Percentiles rank a stretch among this genome's conserved stretches.
Conservation (phyloP, 495 filamentous ascomycete species). For the Corynascus novoguineensis region DNA sequence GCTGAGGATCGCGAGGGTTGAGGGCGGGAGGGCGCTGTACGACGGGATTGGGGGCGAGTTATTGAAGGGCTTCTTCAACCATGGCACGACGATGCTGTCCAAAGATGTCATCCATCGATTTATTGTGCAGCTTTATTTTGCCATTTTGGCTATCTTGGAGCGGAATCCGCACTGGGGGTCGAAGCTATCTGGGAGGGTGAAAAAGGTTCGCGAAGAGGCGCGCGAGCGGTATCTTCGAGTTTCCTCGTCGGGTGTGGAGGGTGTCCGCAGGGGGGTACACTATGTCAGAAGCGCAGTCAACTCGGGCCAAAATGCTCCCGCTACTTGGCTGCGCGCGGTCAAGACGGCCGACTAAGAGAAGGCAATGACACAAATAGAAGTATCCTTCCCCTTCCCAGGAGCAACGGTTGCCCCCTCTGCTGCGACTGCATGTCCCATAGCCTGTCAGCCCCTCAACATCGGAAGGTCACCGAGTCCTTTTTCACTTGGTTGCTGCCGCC, state of each 20-base stretch:
- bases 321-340: neutral
- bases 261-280: neutral
- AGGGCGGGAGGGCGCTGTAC: conserved; percentile 69
- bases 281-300: conserved; percentile 6
- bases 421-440: too few relatives aligned
- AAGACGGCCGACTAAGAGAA: neutral
- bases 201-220: neutral
- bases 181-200: conserved; percentile 15
- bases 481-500: conserved; percentile 77
- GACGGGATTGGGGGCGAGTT: conserved; percentile 72
- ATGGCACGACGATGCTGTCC: conserved; percentile 84
- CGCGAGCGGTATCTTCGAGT: conserved; percentile 6
- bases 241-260: neutral
- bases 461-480: conserved; percentile 72
- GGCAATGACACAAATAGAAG: neutral
- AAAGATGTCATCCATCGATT: conserved; percentile 76
- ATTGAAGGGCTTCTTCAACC: conserved; percentile 77
- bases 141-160: conserved; percentile 33
- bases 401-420: too few relatives aligned
- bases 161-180: conserved; percentile 17
- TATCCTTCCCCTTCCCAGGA: too few relatives aligned
- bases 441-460: neutral
- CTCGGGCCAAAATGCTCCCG: conserved; percentile 17
- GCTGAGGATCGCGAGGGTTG: conserved; percentile 54
- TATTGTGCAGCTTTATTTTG: conserved; percentile 64